Evolutionary conservation across 352 stramenopile species (phyloP).

Genomic region (Globisporangium recalcitrans): DNA sequence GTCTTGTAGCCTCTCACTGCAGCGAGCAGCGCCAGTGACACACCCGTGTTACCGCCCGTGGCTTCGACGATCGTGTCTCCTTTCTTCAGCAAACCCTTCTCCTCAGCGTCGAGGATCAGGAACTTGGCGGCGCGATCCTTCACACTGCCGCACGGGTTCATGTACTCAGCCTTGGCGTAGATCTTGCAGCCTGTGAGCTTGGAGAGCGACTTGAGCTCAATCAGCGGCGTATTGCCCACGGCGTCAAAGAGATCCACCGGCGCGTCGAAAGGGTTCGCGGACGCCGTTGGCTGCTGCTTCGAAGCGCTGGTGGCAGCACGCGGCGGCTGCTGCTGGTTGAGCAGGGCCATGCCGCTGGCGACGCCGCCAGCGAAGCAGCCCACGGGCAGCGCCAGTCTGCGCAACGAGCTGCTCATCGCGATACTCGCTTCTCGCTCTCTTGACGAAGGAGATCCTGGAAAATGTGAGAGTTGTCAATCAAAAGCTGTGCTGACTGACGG

Average conservation of each 20-base stretch:
- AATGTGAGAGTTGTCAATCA: too few species aligned
- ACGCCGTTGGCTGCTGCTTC: background rate
- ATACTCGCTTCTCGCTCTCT: background rate
- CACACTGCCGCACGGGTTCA: conserved; percentile 91
- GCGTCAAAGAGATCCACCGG: conserved; percentile 58
- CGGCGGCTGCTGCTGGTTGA: background rate
- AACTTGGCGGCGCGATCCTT: conserved; percentile 92
- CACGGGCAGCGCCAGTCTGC: conserved; percentile 14
- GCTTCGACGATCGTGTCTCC: conserved; percentile 70
- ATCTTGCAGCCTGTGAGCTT: conserved; percentile 70
- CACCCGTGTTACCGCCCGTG: conserved; percentile 90
- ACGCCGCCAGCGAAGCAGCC: conserved; percentile 19
- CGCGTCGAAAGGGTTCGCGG: conserved; percentile 19
- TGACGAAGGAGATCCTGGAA: too few species aligned
- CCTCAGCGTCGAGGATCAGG: conserved; percentile 92
- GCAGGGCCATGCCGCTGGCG: conserved; percentile 7
- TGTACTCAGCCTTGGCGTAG: conserved; percentile 76
- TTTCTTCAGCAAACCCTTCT: conserved; percentile 70
- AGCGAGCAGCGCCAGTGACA: conserved; percentile 88
- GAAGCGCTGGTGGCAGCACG: background rate
- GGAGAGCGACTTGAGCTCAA: conserved; percentile 64
- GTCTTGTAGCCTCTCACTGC: conserved; percentile 82
- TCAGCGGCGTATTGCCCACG: conserved; percentile 71
- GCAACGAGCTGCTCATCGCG: conserved; percentile 11
- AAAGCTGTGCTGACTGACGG: too few species aligned